Evolutionary conservation across 2,329 filamentous ascomycete species (phyloP).

Genomic region (Zasmidium angulare): DNA sequence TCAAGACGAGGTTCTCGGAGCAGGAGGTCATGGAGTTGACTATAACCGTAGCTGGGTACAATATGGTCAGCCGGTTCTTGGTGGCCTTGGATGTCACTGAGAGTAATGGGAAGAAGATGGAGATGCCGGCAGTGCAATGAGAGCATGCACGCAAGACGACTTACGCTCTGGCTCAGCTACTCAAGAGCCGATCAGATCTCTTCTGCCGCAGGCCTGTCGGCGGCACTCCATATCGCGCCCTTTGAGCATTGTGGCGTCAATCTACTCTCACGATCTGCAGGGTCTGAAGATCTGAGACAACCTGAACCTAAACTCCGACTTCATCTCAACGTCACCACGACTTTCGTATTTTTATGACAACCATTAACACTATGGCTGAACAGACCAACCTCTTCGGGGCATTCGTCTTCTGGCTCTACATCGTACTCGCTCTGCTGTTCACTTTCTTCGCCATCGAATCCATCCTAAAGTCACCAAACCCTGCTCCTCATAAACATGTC

Average conservation of each 20-base stretch:
- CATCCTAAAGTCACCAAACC: constrained; percentile 12
- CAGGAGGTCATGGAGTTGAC: constrained; percentile 38
- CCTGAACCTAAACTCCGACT: background rate
- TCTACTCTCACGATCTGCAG: background rate
- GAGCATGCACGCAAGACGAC: no score
- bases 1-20: constrained; percentile 34
- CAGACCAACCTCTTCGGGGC: constrained; percentile 29
- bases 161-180: no score
- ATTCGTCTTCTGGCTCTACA: constrained; percentile 37
- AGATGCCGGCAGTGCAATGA: constrained; percentile 26
- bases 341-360: background rate
- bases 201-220: no score
- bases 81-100: constrained; percentile 41
- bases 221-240: no score
- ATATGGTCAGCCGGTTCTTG: constrained; percentile 40
- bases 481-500: constrained; percentile 5
- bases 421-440: constrained; percentile 29
- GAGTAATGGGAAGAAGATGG: constrained; percentile 37
- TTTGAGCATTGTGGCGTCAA: no score
- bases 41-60: constrained; percentile 39
- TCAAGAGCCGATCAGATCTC: background rate
- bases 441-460: constrained; percentile 22
- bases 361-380: background rate
- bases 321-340: background rate
- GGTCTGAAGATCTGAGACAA: background rate